These are phyloP conservation scores for Nakazawaea pomicola DNA, from an alignment of 805 yeast genomes.

Conservation along the genomic window DNA sequence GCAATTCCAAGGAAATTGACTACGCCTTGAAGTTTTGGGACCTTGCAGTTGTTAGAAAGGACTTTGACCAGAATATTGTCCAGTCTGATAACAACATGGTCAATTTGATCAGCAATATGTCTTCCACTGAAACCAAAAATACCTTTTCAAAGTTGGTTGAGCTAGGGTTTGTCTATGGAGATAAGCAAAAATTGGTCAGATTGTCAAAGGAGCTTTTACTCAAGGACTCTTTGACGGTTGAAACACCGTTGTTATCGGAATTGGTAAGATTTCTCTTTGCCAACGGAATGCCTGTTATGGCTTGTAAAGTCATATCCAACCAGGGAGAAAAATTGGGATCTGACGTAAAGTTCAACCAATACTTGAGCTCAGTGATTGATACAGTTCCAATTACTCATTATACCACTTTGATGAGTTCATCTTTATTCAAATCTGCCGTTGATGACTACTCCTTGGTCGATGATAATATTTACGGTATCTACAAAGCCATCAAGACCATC, in stretches of 20 bases:
- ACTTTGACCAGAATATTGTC: constrained; percentile 21
- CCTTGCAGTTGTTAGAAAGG: constrained; percentile 24
- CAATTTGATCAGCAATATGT: constrained; percentile 7
- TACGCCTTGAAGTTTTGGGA: constrained; percentile 26
- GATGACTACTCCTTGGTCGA: constrained; percentile 28
- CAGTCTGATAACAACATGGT: constrained; percentile 8
- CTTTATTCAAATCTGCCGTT: constrained; percentile 23
- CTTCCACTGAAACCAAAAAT: constrained; percentile 11
- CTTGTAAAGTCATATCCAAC: constrained; percentile 22
- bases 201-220: constrained; percentile 24
- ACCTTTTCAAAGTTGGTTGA: constrained; percentile 21
- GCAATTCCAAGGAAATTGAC: constrained; percentile 18
- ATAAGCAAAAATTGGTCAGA: constrained; percentile 22
- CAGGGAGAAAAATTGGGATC: constrained; percentile 26
- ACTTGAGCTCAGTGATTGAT: constrained; percentile 26
- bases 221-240: constrained; percentile 22
- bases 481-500: constrained; percentile 21
- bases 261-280: constrained; percentile 18
- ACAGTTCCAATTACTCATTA: constrained; percentile 18
- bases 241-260: constrained; percentile 19
- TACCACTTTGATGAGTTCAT: constrained; percentile 17
- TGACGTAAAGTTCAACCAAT: constrained; percentile 21
- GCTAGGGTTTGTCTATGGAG: constrained; percentile 16
- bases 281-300: constrained; percentile 17
- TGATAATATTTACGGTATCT: constrained; percentile 30